Evolutionary conservation across 2,329 filamentous ascomycete genomes (phyloP).

Genomic region (Aspergillus spinulosporus): DNA sequence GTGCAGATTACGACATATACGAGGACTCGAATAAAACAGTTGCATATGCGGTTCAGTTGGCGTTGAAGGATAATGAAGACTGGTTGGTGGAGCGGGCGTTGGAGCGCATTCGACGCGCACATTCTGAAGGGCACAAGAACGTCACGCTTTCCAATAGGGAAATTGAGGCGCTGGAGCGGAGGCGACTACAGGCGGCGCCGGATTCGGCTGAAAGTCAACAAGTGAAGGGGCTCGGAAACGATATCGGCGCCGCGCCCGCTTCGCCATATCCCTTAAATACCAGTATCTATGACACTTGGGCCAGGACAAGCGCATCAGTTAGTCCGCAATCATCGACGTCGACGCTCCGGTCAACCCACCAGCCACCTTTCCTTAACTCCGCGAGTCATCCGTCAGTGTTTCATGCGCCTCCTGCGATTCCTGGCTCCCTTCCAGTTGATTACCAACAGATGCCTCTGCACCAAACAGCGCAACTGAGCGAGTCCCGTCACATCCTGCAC

Average conservation of each 20-base stretch:
- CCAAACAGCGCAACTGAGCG: conserved; percentile 32
- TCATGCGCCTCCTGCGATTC: conserved; percentile 34
- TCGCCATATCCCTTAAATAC: conserved; percentile 36
- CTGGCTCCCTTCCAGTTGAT: conserved; percentile 52
- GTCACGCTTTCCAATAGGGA: conserved; percentile 80
- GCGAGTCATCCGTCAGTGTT: conserved; percentile 40
- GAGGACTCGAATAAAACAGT: conserved; percentile 52
- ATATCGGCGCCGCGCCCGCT: conserved; percentile 13
- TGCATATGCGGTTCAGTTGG: conserved; percentile 53
- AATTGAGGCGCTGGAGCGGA: conserved; percentile 74
- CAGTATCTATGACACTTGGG: conserved; percentile 49
- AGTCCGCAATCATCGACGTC: conserved; percentile 27
- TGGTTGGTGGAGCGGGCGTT: conserved; percentile 74
- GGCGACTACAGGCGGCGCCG: conserved; percentile 54
- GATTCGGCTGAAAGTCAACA: conserved; percentile 15
- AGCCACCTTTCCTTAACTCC: conserved; percentile 35
- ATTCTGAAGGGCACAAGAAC: conserved; percentile 72
- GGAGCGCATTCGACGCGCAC: conserved; percentile 75
- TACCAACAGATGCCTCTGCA: conserved; percentile 47
- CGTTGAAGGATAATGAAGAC: conserved; percentile 68
- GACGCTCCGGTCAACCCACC: conserved; percentile 38
- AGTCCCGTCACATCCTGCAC: conserved; percentile 33
- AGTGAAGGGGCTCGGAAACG: conserved; percentile 25
- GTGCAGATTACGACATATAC: conserved; percentile 54
- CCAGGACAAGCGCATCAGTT: conserved; percentile 43